Percentiles rank a stretch among this genome's conserved stretches.
phyloP scores from a whole-genome alignment of 306 rosid species.

The Corylus avellana region DNA sequence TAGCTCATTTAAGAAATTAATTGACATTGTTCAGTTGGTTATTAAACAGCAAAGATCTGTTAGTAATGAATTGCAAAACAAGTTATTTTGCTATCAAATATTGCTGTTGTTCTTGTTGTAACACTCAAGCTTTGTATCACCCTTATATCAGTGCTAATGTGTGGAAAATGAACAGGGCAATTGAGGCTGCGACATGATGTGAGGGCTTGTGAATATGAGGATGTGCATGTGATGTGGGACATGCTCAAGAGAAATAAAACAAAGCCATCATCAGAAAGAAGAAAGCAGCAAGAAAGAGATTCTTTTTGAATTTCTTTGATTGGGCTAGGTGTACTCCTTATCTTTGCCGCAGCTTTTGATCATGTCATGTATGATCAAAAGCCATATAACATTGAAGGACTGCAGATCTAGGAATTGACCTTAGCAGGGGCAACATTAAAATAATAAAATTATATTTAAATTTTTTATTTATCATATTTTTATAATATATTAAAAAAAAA shows the following conservation, averaged over 20 bases:
- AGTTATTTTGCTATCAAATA: too few relatives aligned
- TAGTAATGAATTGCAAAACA: background rate
- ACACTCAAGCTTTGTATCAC: background rate
- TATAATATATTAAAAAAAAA: too few relatives aligned
- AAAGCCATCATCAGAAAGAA: constrained; percentile 30
- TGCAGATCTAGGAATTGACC: too few relatives aligned
- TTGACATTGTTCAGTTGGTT: background rate
- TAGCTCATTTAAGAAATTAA: background rate
- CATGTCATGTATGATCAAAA: constrained; percentile 6
- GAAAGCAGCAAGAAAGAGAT: constrained; percentile 26
- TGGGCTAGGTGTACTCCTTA: constrained; percentile 62
- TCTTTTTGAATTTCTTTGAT: constrained; percentile 38
- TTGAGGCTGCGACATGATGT: constrained; percentile 62
- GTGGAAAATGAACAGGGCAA: constrained; percentile 46
- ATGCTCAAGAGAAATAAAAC: constrained; percentile 61
- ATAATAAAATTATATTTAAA: too few relatives aligned
- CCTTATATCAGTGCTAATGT: constrained; percentile 2
- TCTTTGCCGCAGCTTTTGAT: constrained; percentile 29
- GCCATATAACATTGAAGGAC: too few relatives aligned
- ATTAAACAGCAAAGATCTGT: background rate
- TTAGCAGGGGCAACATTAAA: too few relatives aligned
- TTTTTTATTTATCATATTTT: too few relatives aligned
- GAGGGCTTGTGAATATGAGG: constrained; percentile 68
- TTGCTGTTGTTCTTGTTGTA: too few relatives aligned
- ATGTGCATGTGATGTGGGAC: constrained; percentile 91